Evolutionary conservation across 1,139 yeast species (phyloP).

Genomic region (Sugiyamaella novakii): DNA sequence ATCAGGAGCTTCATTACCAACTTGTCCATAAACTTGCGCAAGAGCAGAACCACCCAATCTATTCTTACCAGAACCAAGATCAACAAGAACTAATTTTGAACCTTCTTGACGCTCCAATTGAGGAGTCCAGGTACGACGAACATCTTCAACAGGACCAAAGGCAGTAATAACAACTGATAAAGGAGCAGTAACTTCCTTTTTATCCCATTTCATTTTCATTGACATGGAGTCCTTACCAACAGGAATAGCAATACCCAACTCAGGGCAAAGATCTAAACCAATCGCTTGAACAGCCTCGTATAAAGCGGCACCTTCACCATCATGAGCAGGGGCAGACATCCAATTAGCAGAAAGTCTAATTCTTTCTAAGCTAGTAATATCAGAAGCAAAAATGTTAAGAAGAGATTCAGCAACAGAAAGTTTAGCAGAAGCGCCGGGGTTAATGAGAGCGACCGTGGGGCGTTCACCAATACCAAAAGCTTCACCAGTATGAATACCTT

Average conservation of each 20-base stretch:
- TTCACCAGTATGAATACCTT: conserved; percentile 81
- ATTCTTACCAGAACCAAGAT: conserved; percentile 61
- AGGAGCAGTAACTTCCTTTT: conserved; percentile 90
- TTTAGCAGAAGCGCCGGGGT: conserved; percentile 95
- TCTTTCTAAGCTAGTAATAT: conserved; percentile 63
- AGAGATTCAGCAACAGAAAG: conserved; percentile 96
- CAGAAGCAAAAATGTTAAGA: conserved; percentile 87
- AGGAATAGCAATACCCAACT: conserved; percentile 86
- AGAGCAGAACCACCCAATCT: conserved; percentile 90
- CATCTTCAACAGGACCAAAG: conserved; percentile 82
- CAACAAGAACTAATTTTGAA: conserved; percentile 75
- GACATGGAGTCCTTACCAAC: conserved; percentile 99
- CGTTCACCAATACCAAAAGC: conserved; percentile 98
- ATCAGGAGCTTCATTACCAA: conserved; percentile 82
- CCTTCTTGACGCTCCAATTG: conserved; percentile 54
- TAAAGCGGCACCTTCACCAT: conserved; percentile 93
- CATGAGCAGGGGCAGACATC: conserved; percentile 98
- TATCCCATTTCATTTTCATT: conserved; percentile 97
- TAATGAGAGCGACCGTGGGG: conserved; percentile 85
- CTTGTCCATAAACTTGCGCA: conserved; percentile 88
- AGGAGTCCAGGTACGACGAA: conserved; percentile 96
- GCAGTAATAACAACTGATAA: conserved; percentile 91
- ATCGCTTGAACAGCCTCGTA: conserved; percentile 98
- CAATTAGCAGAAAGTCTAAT: conserved; percentile 95
- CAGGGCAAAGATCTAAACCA: conserved; percentile 93